Percentiles rank a stretch among this genome's conserved stretches.
phyloP scores from a whole-genome alignment of 163 green algal species.

The Chloromonas sp. region DNA sequence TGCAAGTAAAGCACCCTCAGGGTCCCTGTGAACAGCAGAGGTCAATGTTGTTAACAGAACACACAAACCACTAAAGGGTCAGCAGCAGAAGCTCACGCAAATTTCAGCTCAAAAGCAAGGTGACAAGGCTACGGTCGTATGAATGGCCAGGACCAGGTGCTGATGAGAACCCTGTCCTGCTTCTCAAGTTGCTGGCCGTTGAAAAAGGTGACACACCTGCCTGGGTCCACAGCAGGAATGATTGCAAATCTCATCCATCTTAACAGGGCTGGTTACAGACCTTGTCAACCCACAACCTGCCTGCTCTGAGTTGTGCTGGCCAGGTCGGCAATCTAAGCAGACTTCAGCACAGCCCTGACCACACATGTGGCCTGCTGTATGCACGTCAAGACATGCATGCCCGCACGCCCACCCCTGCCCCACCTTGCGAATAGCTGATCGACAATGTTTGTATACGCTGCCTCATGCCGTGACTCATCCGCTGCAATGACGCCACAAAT shows the following conservation, averaged over 20 bases:
- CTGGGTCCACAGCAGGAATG: too few species aligned
- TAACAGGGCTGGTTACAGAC: too few species aligned
- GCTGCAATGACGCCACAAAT: conserved; percentile 82
- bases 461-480: conserved; percentile 93
- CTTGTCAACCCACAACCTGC: too few species aligned
- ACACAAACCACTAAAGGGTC: neutral
- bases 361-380: neutral
- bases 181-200: neutral
- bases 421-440: conserved; percentile 59
- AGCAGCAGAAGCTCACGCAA: neutral
- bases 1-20: conserved; percentile 75
- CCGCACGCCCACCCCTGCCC: neutral
- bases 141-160: neutral
- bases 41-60: neutral
- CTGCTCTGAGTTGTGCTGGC: too few species aligned
- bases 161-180: neutral
- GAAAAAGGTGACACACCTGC: too few species aligned
- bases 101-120: neutral
- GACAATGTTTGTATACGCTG: conserved; percentile 62
- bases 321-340: too few species aligned
- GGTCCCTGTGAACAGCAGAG: conserved; percentile 47
- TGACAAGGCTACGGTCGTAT: neutral
- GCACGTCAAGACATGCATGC: neutral
- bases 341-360: neutral
- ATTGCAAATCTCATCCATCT: too few species aligned